These are phyloP conservation scores for Sarocladiaceae sp. DNA, from an alignment of 2,329 filamentous ascomycete genomes.

Conservation along the genomic window DNA sequence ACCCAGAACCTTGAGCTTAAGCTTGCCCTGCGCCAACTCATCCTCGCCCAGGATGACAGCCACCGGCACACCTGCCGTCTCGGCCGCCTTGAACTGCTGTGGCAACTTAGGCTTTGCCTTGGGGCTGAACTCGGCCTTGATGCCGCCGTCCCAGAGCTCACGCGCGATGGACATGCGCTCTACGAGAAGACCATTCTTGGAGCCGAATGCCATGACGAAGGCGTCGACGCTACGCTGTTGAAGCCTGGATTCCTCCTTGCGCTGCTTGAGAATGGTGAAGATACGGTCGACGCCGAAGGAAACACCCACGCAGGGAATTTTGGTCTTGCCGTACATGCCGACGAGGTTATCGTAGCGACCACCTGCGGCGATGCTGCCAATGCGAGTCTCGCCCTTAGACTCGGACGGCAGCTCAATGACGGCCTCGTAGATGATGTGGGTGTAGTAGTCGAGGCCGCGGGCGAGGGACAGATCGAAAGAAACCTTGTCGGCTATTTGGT, in stretches of 20 bases:
- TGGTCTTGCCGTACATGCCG: slow-evolving; percentile 83
- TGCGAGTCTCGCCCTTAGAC: slow-evolving; percentile 45
- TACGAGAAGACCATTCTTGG: slow-evolving; percentile 71
- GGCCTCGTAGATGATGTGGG: slow-evolving; percentile 84
- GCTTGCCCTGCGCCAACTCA: slow-evolving; percentile 74
- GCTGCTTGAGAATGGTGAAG: slow-evolving; percentile 82
- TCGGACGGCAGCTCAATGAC: slow-evolving; percentile 30
- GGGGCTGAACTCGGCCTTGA: slow-evolving; percentile 86
- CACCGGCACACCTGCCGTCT: slow-evolving; percentile 72
- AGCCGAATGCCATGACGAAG: slow-evolving; percentile 91
- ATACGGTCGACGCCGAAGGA: slow-evolving; percentile 96
- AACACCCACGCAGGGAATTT: slow-evolving; percentile 62
- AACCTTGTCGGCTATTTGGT: slow-evolving; percentile 64
- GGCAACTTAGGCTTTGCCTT: slow-evolving; percentile 88
- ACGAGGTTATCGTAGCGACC: slow-evolving; percentile 91
- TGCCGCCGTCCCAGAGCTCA: slow-evolving; percentile 75
- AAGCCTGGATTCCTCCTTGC: slow-evolving; percentile 57
- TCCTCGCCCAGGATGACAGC: slow-evolving; percentile 88
- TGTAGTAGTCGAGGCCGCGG: slow-evolving; percentile 89
- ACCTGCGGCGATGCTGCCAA: slow-evolving; percentile 83
- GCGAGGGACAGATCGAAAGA: slow-evolving; percentile 89
- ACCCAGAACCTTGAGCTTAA: slow-evolving; percentile 75
- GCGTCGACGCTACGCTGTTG: slow-evolving; percentile 67
- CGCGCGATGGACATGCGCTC: slow-evolving; percentile 78
- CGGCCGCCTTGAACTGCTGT: slow-evolving; percentile 86